These are phyloP conservation scores for Chalaropsis ovoidea DNA, from an alignment of 2,329 filamentous ascomycete genomes.

Conservation along the genomic window DNA sequence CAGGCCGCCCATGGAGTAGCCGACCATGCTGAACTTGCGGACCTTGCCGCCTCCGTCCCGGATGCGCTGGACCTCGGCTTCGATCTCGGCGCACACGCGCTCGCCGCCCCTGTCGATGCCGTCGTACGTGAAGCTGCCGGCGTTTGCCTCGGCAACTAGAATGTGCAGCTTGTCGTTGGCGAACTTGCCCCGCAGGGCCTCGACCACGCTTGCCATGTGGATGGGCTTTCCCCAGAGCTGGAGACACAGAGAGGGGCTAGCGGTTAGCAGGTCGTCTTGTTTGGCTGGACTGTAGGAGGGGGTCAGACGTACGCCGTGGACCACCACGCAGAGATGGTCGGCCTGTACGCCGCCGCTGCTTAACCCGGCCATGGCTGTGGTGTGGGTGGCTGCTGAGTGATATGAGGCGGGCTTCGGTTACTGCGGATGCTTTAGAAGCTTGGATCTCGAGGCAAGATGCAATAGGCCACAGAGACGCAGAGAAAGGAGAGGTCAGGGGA, in stretches of 20 bases:
- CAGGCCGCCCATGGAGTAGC: conserved; percentile 82
- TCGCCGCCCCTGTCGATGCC: conserved; percentile 59
- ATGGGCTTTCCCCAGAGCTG: conserved; percentile 70
- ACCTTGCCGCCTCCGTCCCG: conserved; percentile 57
- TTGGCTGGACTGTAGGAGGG: neutral
- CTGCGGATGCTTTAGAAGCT: neutral
- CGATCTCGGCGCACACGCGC: conserved; percentile 56
- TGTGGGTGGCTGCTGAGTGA: neutral
- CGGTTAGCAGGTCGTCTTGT: conserved; percentile 27
- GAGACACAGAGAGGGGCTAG: neutral
- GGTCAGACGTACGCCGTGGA: conserved; percentile 54
- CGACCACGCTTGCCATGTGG: conserved; percentile 60
- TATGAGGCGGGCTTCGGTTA: neutral
- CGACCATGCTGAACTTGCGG: conserved; percentile 72
- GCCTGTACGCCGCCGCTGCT: conserved; percentile 45
- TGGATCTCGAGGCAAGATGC: neutral
- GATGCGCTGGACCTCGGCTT: conserved; percentile 50
- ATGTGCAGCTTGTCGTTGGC: conserved; percentile 56
- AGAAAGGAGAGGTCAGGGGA: neutral
- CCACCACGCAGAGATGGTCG: conserved; percentile 65
- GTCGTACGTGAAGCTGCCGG: conserved; percentile 61
- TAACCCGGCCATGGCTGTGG: conserved; percentile 31
- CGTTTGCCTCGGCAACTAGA: conserved; percentile 61
- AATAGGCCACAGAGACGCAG: no score
- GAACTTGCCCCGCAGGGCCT: conserved; percentile 51